These are phyloP conservation scores for Lojkania enalia DNA, from an alignment of 2,329 filamentous ascomycete genomes.

Conservation along the genomic window DNA sequence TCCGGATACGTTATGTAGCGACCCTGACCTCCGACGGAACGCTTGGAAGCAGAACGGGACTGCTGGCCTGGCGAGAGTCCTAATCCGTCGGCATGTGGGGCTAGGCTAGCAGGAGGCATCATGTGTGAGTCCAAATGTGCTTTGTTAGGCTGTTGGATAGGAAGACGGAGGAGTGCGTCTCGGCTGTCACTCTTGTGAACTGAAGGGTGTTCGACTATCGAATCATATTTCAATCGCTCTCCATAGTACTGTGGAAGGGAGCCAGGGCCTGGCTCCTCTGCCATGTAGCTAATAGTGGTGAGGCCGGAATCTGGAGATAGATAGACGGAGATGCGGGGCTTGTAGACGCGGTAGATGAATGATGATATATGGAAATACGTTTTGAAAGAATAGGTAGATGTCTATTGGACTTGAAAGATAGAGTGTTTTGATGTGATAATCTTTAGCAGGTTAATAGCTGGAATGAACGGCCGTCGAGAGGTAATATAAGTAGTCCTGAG, in stretches of 20 bases:
- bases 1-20: conserved; percentile 9
- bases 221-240: conserved; percentile 33
- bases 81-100: conserved; percentile 13
- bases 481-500: conserved; percentile 12
- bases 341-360: conserved; percentile 3
- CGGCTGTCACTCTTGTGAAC: conserved; percentile 25
- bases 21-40: conserved; percentile 8
- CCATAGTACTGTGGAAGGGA: conserved; percentile 34
- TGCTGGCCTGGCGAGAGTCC: conserved; percentile 4
- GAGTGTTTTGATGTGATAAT: not conserved
- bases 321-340: conserved; percentile 10
- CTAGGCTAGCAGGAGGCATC: conserved; percentile 17
- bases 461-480: not conserved
- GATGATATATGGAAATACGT: not conserved
- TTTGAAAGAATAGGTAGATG: not conserved
- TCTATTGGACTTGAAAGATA: not conserved
- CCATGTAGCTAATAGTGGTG: conserved; percentile 21
- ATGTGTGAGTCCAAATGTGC: conserved; percentile 11
- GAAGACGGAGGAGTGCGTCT: conserved; percentile 34
- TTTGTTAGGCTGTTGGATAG: conserved; percentile 29
- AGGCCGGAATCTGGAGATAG: conserved; percentile 9
- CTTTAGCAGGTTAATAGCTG: not conserved
- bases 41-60: conserved; percentile 5
- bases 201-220: conserved; percentile 26
- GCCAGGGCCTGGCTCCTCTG: conserved; percentile 16